These are phyloP conservation scores for Uronychia binucleata DNA, from an alignment of 73 alveolate species.

Conservation along the genomic window DNA sequence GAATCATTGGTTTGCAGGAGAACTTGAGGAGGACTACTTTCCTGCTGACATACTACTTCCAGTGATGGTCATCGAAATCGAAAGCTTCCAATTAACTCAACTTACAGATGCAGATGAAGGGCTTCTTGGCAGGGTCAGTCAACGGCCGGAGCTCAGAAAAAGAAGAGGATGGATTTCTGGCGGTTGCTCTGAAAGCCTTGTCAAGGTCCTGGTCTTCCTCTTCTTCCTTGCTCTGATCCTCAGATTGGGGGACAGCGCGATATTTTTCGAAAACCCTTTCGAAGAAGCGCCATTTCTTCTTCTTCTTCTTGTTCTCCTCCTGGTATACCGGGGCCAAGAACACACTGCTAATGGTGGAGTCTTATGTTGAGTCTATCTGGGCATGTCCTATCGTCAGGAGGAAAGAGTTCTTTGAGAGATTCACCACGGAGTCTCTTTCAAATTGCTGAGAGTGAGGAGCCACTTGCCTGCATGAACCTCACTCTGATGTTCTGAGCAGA, in stretches of 20 bases:
- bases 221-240: too few relatives aligned
- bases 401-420: not conserved
- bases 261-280: too few relatives aligned
- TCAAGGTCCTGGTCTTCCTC: too few relatives aligned
- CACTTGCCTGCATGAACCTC: not conserved
- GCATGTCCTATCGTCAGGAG: not conserved
- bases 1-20: not conserved
- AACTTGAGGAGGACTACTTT: not conserved
- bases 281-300: too few relatives aligned
- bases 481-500: not conserved
- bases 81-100: not conserved
- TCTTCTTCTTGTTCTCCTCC: too few relatives aligned
- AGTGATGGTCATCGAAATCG: not conserved
- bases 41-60: not conserved
- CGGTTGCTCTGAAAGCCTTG: too few relatives aligned
- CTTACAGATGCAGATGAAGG: too few relatives aligned
- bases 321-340: not conserved
- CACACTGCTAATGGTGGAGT: not conserved
- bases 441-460: not conserved
- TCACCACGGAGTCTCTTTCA: not conserved
- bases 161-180: too few relatives aligned
- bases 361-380: not conserved
- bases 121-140: too few relatives aligned
- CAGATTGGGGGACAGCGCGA: too few relatives aligned
- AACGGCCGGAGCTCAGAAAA: too few relatives aligned